These are phyloP conservation scores for Selaginella tamariscina DNA, from an alignment of 75 land plant genomes.

Conservation along the genomic window DNA sequence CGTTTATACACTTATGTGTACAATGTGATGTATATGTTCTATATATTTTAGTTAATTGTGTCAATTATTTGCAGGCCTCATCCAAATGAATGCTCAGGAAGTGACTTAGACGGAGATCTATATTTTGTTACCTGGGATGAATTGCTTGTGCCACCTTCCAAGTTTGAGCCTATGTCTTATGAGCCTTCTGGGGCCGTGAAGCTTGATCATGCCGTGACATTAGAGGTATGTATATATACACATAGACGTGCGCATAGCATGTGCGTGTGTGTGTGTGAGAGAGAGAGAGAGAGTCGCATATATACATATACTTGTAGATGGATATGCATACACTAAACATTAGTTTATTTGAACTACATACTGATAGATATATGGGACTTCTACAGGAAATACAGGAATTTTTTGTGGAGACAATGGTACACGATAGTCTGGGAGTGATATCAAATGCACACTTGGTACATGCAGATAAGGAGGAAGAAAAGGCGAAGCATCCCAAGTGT, in stretches of 20 bases:
- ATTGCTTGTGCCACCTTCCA: constrained; percentile 49
- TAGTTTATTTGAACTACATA: too few relatives aligned
- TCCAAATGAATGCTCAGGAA: constrained; percentile 94
- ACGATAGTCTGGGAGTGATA: constrained; percentile 74
- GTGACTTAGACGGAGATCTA: constrained; percentile 95
- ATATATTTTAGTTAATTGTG: too few relatives aligned
- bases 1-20: too few relatives aligned
- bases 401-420: constrained; percentile 64
- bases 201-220: constrained; percentile 69
- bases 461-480: constrained; percentile 46
- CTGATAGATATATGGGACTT: too few relatives aligned
- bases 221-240: constrained; percentile 46
- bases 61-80: constrained; percentile 55
- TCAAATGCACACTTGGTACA: constrained; percentile 72
- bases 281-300: too few relatives aligned
- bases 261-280: too few relatives aligned
- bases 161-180: constrained; percentile 66
- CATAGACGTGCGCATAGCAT: too few relatives aligned
- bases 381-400: constrained; percentile 81
- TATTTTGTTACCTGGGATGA: constrained; percentile 92
- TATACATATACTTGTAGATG: too few relatives aligned
- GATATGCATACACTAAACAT: too few relatives aligned
- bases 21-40: too few relatives aligned
- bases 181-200: constrained; percentile 24
- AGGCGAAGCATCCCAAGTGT: constrained; percentile 50